Evolutionary conservation across 352 stramenopile species (phyloP), one percentile per base, ranked within the genome.

Genomic region (Globisporangium uncinulatum): DNA sequence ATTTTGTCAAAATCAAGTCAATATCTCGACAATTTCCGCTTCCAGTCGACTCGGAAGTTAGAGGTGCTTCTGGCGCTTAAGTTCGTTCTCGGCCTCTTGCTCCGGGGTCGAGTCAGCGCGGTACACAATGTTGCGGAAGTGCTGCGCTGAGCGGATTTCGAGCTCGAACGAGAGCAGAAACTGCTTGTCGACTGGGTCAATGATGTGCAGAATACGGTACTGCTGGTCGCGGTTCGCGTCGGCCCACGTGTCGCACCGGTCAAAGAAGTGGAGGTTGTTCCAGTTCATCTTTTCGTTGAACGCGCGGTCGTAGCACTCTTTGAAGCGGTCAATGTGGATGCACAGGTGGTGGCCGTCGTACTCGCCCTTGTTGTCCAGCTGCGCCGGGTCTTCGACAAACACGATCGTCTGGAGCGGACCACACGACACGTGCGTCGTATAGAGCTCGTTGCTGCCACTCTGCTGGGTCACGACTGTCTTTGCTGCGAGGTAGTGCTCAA

Each of bases 321-420:
- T 73, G 56, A 89, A 89, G 37, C 75, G 70, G 52, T 83, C 68
- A 31, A 89, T 86, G 62, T 89, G 76, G 59, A 89, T 83, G 63
- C 79, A 89, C 57, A 89, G 60, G 65, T 89, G 79, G 65, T 89
- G 76, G 37, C 79, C 79, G 59, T 89, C 79, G 60, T 89, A 89
- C 62, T 83, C 76, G 42, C 76, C 76, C 66, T 74, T 83, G 63
- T 46, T 79, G 54, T 78, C 69, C 29, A 60, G 67, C 60, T 79
- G 51, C n/a, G 70, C 67, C 59, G 82, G 70, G 20, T 70, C 66
- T 53, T 89, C 76, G 32, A 83, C 76, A 43, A 89, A 89, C 15
- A 89, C 66, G 24, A 89, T 79, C 8, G 73, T 56, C 58, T 89
- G 79, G 24, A 87, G 54, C 19, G 76, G 72, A 2, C 76, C 79